Conservation (phyloP, 345 rosid genomes). For the Syzygium jambos region DNA sequence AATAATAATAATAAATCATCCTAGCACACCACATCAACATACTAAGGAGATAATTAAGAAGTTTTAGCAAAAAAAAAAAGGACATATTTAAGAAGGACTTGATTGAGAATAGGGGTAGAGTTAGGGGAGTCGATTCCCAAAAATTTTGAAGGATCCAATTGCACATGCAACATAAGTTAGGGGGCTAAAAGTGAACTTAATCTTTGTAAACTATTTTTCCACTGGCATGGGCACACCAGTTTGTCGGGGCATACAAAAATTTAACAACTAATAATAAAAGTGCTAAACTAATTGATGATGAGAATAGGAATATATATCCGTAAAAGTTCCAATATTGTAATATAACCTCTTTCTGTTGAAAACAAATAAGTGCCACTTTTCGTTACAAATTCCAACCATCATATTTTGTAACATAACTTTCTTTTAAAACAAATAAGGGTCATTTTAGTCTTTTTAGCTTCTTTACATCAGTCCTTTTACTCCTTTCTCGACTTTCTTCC, state of each 20-base stretch:
- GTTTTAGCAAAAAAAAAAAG: too few species aligned
- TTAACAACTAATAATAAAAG: neutral
- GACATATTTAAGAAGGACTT: neutral
- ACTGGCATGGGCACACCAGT: neutral
- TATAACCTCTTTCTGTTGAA: neutral
- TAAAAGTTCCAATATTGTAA: neutral
- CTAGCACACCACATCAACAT: neutral
- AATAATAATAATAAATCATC: neutral
- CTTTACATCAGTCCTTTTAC: neutral
- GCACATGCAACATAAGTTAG: neutral
- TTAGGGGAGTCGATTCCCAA: neutral
- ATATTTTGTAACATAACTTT: neutral
- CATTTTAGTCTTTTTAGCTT: neutral
- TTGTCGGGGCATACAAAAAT: neutral
- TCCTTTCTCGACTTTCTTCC: neutral
- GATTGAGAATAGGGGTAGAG: accelerated
- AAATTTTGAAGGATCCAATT: neutral
- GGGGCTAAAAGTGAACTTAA: neutral
- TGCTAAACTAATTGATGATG: neutral
- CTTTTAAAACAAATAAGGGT: neutral
- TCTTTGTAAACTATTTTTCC: neutral
- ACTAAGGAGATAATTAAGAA: neutral
- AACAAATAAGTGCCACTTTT: neutral
- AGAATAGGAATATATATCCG: neutral
- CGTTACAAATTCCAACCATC: neutral